These are phyloP conservation scores for Carallia pectinifolia DNA, from an alignment of 345 rosid species.

Conservation along the genomic window DNA sequence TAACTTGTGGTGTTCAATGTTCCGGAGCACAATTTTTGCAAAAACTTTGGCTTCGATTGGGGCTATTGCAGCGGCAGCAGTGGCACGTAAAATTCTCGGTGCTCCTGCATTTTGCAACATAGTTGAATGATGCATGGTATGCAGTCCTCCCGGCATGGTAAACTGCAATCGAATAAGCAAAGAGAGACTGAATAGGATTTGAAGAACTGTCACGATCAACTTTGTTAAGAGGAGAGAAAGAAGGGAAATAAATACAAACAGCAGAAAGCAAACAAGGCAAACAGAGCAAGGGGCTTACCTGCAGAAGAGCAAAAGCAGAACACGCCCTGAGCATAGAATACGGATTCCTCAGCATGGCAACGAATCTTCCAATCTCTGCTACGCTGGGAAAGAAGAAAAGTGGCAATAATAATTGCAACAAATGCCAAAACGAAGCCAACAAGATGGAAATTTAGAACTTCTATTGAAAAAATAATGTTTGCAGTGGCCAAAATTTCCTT, in stretches of 20 bases:
- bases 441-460: neutral
- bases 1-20: conserved; percentile 28
- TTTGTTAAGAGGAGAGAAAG: neutral
- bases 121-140: conserved; percentile 28
- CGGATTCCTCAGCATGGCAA: conserved; percentile 41
- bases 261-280: too few species aligned
- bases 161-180: conserved; percentile 22
- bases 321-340: conserved; percentile 32
- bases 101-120: conserved; percentile 39
- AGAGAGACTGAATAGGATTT: too few species aligned
- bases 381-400: conserved; percentile 19
- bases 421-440: neutral
- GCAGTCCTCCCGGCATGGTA: conserved; percentile 43
- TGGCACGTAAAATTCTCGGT: conserved; percentile 27
- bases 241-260: neutral
- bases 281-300: conserved; percentile 19
- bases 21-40: conserved; percentile 36
- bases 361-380: conserved; percentile 42
- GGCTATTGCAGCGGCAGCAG: conserved; percentile 33
- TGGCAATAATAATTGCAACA: neutral
- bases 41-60: conserved; percentile 37
- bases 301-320: conserved; percentile 46
- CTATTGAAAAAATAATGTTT: too few species aligned
- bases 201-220: neutral
- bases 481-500: too few species aligned